Evolutionary conservation across 441 rosid species (phyloP).

Genomic region (Macaranga tanarius): DNA sequence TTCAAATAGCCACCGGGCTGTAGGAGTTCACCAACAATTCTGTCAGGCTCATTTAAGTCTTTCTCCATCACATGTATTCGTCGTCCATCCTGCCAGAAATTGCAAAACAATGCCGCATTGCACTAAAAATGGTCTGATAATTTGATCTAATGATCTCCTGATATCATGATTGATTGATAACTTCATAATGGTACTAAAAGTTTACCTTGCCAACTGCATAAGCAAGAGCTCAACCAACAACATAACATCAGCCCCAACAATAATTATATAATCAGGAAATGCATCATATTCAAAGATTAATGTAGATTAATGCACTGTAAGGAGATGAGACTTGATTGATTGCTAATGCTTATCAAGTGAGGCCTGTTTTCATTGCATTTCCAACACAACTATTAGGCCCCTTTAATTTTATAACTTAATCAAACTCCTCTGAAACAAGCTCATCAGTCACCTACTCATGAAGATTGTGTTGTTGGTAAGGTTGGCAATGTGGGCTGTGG

Average conservation of each 20-base stretch:
- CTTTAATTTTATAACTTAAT: too few relatives aligned
- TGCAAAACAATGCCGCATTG: background rate
- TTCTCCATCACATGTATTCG: slow-evolving; percentile 15
- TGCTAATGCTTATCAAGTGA: background rate
- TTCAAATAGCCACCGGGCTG: slow-evolving; percentile 24
- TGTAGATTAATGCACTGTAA: background rate
- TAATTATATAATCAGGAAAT: slow-evolving; percentile 11
- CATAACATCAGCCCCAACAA: slow-evolving; percentile 27
- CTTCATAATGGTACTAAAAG: too few relatives aligned
- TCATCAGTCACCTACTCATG: too few relatives aligned
- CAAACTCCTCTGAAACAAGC: too few relatives aligned
- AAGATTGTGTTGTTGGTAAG: background rate
- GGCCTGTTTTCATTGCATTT: background rate
- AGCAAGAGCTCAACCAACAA: slow-evolving; percentile 24
- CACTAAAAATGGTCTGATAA: too few relatives aligned
- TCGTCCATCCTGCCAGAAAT: slow-evolving; percentile 14
- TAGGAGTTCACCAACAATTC: slow-evolving; percentile 26
- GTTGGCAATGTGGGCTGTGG: background rate
- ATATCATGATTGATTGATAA: too few relatives aligned
- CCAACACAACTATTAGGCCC: background rate
- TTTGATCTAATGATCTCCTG: too few relatives aligned
- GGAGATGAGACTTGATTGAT: too few relatives aligned
- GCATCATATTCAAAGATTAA: slow-evolving; percentile 1
- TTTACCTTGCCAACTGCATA: slow-evolving; percentile 20
- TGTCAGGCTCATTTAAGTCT: slow-evolving; percentile 22